These are phyloP conservation scores for Phytophthora meadii DNA, from an alignment of 352 stramenopile species.

Conservation along the genomic window DNA sequence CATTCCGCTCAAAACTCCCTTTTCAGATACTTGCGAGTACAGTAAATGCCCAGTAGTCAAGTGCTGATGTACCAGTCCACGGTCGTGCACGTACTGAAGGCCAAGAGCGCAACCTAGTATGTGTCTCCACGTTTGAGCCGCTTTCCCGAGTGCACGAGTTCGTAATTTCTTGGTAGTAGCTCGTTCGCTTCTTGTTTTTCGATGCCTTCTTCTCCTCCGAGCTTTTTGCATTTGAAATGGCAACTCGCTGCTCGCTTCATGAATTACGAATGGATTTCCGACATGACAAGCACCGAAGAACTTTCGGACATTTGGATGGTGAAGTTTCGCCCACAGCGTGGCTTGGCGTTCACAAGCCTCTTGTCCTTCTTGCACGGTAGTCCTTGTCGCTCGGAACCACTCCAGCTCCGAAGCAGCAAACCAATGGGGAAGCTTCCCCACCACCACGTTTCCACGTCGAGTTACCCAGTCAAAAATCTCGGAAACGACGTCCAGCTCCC, in stretches of 20 bases:
- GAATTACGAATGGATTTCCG: constrained; percentile 22
- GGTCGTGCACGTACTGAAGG: constrained; percentile 22
- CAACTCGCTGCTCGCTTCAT: constrained; percentile 24
- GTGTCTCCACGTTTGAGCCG: constrained; percentile 10
- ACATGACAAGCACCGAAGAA: constrained; percentile 39
- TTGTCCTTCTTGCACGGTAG: constrained; percentile 11
- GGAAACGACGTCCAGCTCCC: constrained; percentile 22
- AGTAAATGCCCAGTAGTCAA: constrained; percentile 13
- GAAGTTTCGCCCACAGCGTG: constrained; percentile 20
- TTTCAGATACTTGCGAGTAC: constrained; percentile 10
- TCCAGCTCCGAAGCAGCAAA: constrained; percentile 19
- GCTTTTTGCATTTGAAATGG: constrained; percentile 8
- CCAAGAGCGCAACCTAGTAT: constrained; percentile 19
- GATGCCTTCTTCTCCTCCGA: background rate
- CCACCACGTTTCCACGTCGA: constrained; percentile 13
- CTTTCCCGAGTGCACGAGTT: background rate
- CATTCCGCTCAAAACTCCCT: constrained; percentile 23
- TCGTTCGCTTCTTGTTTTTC: constrained; percentile 8
- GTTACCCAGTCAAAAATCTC: constrained; percentile 23
- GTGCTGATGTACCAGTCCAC: constrained; percentile 17
- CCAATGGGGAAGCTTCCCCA: constrained; percentile 22
- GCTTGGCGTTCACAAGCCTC: constrained; percentile 22
- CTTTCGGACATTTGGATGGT: constrained; percentile 38
- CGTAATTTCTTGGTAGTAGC: background rate
- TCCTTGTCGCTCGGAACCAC: constrained; percentile 22